Conservation (phyloP, 495 filamentous ascomycete genomes). For the Hypomontagnella monticulosa region DNA sequence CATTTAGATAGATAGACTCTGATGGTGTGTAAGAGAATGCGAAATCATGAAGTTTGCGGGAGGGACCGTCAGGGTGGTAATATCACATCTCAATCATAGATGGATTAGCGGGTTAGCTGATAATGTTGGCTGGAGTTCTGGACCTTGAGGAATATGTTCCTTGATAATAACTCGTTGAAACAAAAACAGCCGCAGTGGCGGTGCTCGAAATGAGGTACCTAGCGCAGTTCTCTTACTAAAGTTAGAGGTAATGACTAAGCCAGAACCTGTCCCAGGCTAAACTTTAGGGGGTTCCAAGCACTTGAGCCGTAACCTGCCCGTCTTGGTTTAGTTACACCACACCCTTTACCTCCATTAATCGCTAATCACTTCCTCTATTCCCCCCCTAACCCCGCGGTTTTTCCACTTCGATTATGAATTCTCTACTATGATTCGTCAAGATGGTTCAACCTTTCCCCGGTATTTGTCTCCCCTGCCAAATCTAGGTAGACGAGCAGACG, state of each 20-base stretch:
- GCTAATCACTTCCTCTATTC: too few relatives aligned
- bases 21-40: constrained; percentile 26
- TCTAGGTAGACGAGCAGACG: not conserved
- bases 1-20: constrained; percentile 13
- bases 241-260: constrained; percentile 25
- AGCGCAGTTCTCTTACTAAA: constrained; percentile 25
- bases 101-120: not conserved
- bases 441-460: not conserved
- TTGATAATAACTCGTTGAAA: constrained; percentile 22
- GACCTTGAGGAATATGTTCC: constrained; percentile 25
- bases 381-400: constrained; percentile 30
- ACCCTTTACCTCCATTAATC: not conserved
- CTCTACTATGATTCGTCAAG: not conserved
- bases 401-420: constrained; percentile 30
- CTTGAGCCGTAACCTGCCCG: not conserved
- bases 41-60: constrained; percentile 11
- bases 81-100: constrained; percentile 3
- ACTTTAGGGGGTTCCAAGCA: too few relatives aligned
- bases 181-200: constrained; percentile 27
- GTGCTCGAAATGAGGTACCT: constrained; percentile 13
- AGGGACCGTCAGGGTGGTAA: constrained; percentile 5
- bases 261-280: not conserved
- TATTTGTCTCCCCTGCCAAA: not conserved
- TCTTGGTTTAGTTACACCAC: constrained; percentile 1
- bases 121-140: not conserved